Evolutionary conservation across 1,284 basidiomycete species (phyloP).

Genomic region (Flammula alnicola): DNA sequence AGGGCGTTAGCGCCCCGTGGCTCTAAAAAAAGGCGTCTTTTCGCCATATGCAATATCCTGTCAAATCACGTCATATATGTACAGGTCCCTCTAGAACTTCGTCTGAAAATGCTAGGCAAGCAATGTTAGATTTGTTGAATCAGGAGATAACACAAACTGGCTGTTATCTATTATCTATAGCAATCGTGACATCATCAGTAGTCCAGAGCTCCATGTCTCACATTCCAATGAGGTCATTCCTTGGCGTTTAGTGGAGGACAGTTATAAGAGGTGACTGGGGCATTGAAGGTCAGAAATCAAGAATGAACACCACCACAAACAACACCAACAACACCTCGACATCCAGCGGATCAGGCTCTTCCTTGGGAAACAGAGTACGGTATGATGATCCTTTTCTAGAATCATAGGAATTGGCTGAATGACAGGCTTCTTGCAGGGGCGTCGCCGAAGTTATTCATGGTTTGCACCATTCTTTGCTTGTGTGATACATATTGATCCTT

Average conservation of each 20-base stretch:
- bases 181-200: slow-evolving; percentile 4
- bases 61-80: too few species aligned
- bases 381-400: slow-evolving; percentile 2
- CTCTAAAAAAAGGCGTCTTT: neutral
- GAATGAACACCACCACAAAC: slow-evolving; percentile 14
- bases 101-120: neutral
- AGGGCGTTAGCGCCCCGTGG: neutral
- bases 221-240: neutral
- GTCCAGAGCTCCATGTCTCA: neutral
- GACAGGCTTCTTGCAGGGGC: slow-evolving; percentile 20
- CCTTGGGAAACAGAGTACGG: slow-evolving; percentile 22
- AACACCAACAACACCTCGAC: neutral
- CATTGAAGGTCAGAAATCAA: neutral
- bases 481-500: neutral
- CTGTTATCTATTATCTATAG: neutral
- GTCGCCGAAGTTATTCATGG: slow-evolving; percentile 32
- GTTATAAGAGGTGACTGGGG: neutral
- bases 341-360: slow-evolving; percentile 4
- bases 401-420: neutral
- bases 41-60: neutral
- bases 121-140: neutral
- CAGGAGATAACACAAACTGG: neutral
- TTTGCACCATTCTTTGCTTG: slow-evolving; percentile 12
- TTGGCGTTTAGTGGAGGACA: neutral
- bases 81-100: slow-evolving; percentile 2